Conservation (phyloP, 2,329 filamentous ascomycete species). For the Tolypocladium sp. region DNA sequence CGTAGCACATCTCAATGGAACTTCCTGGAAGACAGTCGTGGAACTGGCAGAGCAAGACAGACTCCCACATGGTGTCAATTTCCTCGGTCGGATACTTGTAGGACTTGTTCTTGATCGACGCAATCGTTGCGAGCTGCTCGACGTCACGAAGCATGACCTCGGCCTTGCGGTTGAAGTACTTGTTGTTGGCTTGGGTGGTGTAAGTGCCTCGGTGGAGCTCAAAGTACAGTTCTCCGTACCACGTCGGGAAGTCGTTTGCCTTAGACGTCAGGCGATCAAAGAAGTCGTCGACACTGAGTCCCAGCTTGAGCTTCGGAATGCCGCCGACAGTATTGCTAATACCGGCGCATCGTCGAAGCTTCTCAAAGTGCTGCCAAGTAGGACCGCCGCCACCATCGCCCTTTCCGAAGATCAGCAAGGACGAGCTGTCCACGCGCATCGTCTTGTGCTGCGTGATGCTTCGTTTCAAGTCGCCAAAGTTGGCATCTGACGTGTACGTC, state of each 20-base stretch:
- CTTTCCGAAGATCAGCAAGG: constrained; percentile 89
- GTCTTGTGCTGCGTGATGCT: constrained; percentile 92
- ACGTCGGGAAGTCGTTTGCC: constrained; percentile 72
- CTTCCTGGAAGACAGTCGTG: constrained; percentile 95
- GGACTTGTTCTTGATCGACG: constrained; percentile 59
- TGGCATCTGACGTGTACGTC: constrained; percentile 88
- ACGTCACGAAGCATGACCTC: constrained; percentile 82
- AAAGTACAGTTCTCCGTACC: constrained; percentile 98
- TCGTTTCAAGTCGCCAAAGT: constrained; percentile 88
- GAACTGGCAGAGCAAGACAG: constrained; percentile 86
- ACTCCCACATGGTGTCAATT: constrained; percentile 96
- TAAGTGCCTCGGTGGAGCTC: constrained; percentile 96
- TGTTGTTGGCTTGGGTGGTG: constrained; percentile 96
- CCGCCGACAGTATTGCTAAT: constrained; percentile 75
- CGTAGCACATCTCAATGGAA: constrained; percentile 95
- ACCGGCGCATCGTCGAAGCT: constrained; percentile 83
- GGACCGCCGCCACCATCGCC: constrained; percentile 94
- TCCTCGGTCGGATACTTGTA: constrained; percentile 91
- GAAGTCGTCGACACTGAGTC: constrained; percentile 86
- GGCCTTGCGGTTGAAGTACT: constrained; percentile 80
- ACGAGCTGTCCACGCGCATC: constrained; percentile 85
- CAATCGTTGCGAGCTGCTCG: constrained; percentile 79
- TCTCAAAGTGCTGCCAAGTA: constrained; percentile 89
- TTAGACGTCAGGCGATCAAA: constrained; percentile 80
- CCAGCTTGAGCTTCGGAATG: constrained; percentile 81